Conservation (phyloP, 2,329 filamentous ascomycete genomes). For the Sclerotinia glacialis region DNA sequence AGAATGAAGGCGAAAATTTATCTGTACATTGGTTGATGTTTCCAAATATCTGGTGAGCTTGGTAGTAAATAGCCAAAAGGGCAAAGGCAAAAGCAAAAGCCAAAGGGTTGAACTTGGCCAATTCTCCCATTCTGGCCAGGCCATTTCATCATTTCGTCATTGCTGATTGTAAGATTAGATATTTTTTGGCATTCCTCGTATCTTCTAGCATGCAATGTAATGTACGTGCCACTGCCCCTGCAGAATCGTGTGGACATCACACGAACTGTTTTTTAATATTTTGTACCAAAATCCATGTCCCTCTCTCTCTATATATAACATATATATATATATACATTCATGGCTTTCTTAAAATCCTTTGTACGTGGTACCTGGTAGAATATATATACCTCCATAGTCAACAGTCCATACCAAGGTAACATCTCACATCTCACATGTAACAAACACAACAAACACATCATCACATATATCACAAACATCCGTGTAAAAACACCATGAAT, state of each 20-base stretch:
- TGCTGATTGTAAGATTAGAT: conserved; percentile 1
- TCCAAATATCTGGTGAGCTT: neutral
- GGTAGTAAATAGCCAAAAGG: neutral
- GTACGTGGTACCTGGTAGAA: no score
- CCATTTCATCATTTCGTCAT: conserved; percentile 7
- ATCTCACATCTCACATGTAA: no score
- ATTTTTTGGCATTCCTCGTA: neutral
- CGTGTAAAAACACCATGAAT: neutral
- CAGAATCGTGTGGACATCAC: neutral
- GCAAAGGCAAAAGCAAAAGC: neutral
- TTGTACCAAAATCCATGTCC: no score
- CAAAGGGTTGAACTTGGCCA: neutral
- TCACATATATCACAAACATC: neutral
- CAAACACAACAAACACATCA: no score
- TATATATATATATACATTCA: no score
- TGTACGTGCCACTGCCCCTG: neutral
- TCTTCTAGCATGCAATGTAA: neutral
- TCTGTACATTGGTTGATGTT: neutral
- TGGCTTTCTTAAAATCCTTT: neutral
- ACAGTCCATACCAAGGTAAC: neutral
- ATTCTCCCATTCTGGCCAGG: neutral
- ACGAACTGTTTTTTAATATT: no score
- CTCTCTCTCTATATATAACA: no score
- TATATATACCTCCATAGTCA: neutral
- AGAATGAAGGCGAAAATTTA: neutral